Base-by-base conservation (phyloP, 2,329 filamentous ascomycete genomes). In the Claviceps cyperi region DNA sequence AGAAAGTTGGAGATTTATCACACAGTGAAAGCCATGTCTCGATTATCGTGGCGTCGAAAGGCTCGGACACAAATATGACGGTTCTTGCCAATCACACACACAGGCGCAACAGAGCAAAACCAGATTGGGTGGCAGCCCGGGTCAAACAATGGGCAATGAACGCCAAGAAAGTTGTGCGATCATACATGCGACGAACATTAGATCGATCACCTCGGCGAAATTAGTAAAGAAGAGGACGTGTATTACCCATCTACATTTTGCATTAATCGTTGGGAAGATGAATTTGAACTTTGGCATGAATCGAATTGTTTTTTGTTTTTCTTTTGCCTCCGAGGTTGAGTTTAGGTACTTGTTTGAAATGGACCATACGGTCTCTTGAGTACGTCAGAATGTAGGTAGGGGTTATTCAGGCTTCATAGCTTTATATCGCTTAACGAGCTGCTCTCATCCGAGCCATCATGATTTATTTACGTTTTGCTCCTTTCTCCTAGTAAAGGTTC, bases 61-160 rank as follows among this genome's bases (percentile, higher is more conserved):
- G 44, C 24, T 51, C 46, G 14, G 46, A 47, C 19, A 49, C 32
- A 13, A 53, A 49, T 14, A 6, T 48, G 46, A 11, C 36, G 48
- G 37, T 43, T 50, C 3, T 49, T 51, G 40, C 35, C 49, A 52
- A 43, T 8, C 32, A 37, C 28, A 21, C 38, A 15, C 22, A n/a
- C 21, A 46, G 17, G 44, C 24, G 17, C 13, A 41, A 41, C 36
- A 49, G 47, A 17, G 45, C 40, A 15, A 56, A 47, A 45, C 51
- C 57, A 24, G 58, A 54, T 43, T 59, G 55, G 48, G 54, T 54
- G 47, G 57, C 53, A 13, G 56, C 56, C 5, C 59, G 62, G 32
- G 56, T 69, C 35, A 62, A 57, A 50, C 59, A 58, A 38, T 69
- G 66, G 66, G 64, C 63, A 21, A 58, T 53, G 47, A 60, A 61